Percentiles rank a stretch among this genome's conserved stretches.
These are phyloP conservation scores for Cladophialophora exuberans DNA, from an alignment of 2,329 filamentous ascomycete genomes.

Conservation along the genomic window DNA sequence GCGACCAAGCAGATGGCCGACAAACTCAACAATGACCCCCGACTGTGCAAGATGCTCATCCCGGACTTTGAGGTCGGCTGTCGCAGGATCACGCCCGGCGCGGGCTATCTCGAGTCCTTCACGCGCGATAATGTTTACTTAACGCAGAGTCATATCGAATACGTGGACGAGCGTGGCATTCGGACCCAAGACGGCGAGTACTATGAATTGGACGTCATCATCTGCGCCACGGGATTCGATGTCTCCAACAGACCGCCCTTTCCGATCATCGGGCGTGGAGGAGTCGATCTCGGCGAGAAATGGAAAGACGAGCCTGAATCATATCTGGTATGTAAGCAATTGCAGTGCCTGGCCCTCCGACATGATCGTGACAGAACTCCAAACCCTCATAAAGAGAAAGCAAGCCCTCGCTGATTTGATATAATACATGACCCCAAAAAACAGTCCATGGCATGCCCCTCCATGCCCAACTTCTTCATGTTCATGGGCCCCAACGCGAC, in stretches of 20 bases:
- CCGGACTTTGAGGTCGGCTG: slow-evolving; percentile 45
- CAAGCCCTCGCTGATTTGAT: too few species aligned
- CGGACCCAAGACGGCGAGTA: slow-evolving; percentile 20
- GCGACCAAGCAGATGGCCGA: slow-evolving; percentile 24
- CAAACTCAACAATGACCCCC: slow-evolving; percentile 29
- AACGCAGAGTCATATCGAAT: slow-evolving; percentile 38
- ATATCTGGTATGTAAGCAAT: slow-evolving; percentile 30
- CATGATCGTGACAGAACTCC: too few species aligned
- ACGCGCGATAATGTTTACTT: slow-evolving; percentile 43
- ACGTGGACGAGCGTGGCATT: slow-evolving; percentile 39
- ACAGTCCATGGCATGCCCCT: slow-evolving; percentile 16
- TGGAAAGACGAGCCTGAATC: slow-evolving; percentile 37
- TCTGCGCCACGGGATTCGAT: slow-evolving; percentile 22
- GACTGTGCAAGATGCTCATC: slow-evolving; percentile 31
- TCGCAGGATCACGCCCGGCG: slow-evolving; percentile 54
- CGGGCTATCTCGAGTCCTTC: slow-evolving; percentile 56
- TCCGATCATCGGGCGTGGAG: slow-evolving; percentile 19
- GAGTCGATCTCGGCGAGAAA: slow-evolving; percentile 33
- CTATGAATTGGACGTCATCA: slow-evolving; percentile 10
- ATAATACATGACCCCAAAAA: too few species aligned
- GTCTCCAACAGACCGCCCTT: slow-evolving; percentile 17
- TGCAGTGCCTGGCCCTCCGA: too few species aligned
- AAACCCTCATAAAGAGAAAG: too few species aligned
- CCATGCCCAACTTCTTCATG: slow-evolving; percentile 41
- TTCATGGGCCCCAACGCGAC: slow-evolving; percentile 37